These are phyloP conservation scores for Epichloe uncinata DNA, from an alignment of 2,329 filamentous ascomycete genomes.

Conservation along the genomic window DNA sequence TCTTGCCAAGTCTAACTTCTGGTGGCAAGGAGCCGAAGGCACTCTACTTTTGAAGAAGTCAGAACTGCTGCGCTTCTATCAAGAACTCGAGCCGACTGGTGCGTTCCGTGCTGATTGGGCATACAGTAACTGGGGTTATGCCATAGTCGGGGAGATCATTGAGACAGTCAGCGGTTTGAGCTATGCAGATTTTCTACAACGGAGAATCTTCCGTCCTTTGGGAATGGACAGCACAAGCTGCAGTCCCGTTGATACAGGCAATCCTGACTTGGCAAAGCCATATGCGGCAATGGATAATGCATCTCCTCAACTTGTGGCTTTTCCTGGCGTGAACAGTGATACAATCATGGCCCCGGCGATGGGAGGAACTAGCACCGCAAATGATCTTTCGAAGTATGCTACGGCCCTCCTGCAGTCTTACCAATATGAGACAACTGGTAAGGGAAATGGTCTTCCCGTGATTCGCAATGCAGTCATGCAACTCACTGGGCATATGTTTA, in stretches of 20 bases:
- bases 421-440: not conserved
- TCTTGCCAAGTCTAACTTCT: not conserved
- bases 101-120: not conserved
- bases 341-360: not conserved
- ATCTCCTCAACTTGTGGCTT: not conserved
- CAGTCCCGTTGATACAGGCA: not conserved
- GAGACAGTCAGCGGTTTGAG: not conserved
- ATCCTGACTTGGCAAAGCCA: not conserved
- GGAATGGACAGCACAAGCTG: not conserved
- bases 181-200: not conserved
- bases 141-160: not conserved
- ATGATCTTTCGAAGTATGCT: not conserved
- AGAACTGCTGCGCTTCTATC: not conserved
- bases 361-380: not conserved
- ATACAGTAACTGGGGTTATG: slow-evolving; percentile 1
- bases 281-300: not conserved
- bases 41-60: not conserved
- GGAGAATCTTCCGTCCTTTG: not conserved
- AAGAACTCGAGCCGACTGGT: not conserved
- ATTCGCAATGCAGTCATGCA: not conserved
- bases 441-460: not conserved
- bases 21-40: not conserved
- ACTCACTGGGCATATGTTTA: not conserved
- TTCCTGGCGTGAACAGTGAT: not conserved
- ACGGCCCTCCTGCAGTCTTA: not conserved